Percentiles rank a stretch among this genome's conserved stretches.
Conservation (phyloP, 495 filamentous ascomycete species). For the Xylaria scruposa region DNA sequence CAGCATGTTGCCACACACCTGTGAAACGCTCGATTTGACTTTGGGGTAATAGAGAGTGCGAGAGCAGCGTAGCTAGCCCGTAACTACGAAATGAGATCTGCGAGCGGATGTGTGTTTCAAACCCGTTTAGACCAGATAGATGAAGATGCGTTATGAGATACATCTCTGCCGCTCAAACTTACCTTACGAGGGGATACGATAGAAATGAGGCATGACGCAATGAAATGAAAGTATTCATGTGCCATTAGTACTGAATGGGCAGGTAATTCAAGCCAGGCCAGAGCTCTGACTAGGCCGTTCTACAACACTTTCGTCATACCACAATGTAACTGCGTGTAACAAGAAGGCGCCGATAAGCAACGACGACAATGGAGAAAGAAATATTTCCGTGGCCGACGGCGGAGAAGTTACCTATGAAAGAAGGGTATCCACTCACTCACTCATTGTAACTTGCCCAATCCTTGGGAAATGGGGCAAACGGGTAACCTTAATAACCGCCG, state of each 20-base stretch:
- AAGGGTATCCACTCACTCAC: conserved; percentile 6
- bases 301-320: not conserved
- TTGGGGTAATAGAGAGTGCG: not conserved
- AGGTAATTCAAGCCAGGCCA: not conserved
- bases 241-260: not conserved
- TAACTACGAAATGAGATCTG: not conserved
- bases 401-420: conserved; percentile 4
- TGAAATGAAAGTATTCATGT: not conserved
- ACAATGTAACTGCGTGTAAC: not conserved
- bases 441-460: not conserved
- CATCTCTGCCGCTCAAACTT: not conserved
- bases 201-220: not conserved
- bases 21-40: not conserved
- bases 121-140: not conserved
- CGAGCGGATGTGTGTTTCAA: not conserved
- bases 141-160: not conserved
- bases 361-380: not conserved
- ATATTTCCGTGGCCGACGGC: conserved; percentile 16
- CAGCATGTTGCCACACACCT: conserved; percentile 29
- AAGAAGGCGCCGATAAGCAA: not conserved
- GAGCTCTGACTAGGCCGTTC: not conserved
- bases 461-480: not conserved
- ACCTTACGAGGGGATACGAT: not conserved
- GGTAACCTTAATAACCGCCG: not conserved
- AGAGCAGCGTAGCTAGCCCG: not conserved